These are phyloP conservation scores for Ceratobasidium sp. DNA, from an alignment of 1,284 basidiomycete species.

Conservation along the genomic window DNA sequence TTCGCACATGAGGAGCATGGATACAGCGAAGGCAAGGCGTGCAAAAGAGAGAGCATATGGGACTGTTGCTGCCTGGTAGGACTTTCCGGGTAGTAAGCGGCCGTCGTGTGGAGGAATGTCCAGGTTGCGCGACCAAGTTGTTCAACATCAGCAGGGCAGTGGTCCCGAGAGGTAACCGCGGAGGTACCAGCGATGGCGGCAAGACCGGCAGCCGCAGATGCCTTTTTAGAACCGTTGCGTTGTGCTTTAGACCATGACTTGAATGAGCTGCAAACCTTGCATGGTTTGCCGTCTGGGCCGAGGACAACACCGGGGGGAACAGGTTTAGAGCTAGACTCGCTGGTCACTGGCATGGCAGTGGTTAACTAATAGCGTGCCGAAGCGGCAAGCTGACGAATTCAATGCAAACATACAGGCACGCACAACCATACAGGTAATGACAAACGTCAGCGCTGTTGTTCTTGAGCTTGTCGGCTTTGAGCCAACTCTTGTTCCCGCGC, in stretches of 20 bases:
- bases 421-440: background rate
- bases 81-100: conserved; percentile 87
- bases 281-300: conserved; percentile 91
- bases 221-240: background rate
- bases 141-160: conserved; percentile 89
- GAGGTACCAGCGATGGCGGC: conserved; percentile 47
- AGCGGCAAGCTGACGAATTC: conserved; percentile 4
- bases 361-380: background rate
- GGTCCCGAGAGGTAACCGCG: conserved; percentile 56
- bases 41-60: conserved; percentile 80
- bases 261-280: conserved; percentile 87
- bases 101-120: conserved; percentile 93
- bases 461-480: background rate
- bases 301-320: conserved; percentile 81
- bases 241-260: conserved; percentile 68
- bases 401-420: background rate
- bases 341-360: conserved; percentile 4
- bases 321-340: conserved; percentile 24
- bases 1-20: conserved; percentile 85
- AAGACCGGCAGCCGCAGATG: conserved; percentile 26
- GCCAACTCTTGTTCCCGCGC: background rate
- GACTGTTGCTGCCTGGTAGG: conserved; percentile 74
- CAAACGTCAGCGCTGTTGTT: background rate
- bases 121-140: conserved; percentile 88
- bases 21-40: conserved; percentile 79